Evolutionary conservation across 148 eudicot genomes (phyloP), one percentile per base, ranked within the genome.

Genomic region (Silene uniflora): DNA sequence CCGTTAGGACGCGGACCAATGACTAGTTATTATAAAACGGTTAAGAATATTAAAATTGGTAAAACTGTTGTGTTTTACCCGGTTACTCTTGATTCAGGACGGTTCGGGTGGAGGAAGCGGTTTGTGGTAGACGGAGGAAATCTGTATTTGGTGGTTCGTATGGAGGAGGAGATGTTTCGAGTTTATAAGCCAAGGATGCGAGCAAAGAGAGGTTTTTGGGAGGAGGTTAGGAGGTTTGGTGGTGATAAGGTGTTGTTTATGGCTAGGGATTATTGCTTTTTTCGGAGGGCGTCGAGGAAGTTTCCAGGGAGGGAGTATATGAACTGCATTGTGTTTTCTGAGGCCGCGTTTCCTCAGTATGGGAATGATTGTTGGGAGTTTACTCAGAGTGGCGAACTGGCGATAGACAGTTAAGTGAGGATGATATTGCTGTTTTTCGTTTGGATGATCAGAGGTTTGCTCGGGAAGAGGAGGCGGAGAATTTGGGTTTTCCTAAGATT

Each of bases 41-140:
- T 3, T 0, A 69, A 58, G 29, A 10, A 19, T n/a, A 17, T 69
- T 12, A 69, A 25, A 0, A 3, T 69, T 2, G 58, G 56, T 6
- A 22, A 21, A 21, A 11, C 56, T 7, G 6, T 69, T 1, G 22
- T 11, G 46, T 4, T 1, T 29, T 23, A 29, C 13, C n/a, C n/a
- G n/a, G 23, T 18, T 19, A 0, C 6, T 5, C 29, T 14, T 5
- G 7, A 16, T 7, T 21, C 27, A 5, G 54, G 25, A 0, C 25
- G 16, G 72, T 3, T 19, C 17, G 56, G 56, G 58, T 69, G 72
- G 59, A 56, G 72, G 12, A 69, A 69, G 58, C 72, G 58, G 72
- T 21, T 69, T 0, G 58, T 46, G 18, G 16, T 21, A 2, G 58
- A 46, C 8, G 25, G n/a, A n/a, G n/a, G n/a, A n/a, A n/a, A n/a